These are phyloP conservation scores for Fusarium multiceps DNA, from an alignment of 2,329 filamentous ascomycete species.

Conservation along the genomic window DNA sequence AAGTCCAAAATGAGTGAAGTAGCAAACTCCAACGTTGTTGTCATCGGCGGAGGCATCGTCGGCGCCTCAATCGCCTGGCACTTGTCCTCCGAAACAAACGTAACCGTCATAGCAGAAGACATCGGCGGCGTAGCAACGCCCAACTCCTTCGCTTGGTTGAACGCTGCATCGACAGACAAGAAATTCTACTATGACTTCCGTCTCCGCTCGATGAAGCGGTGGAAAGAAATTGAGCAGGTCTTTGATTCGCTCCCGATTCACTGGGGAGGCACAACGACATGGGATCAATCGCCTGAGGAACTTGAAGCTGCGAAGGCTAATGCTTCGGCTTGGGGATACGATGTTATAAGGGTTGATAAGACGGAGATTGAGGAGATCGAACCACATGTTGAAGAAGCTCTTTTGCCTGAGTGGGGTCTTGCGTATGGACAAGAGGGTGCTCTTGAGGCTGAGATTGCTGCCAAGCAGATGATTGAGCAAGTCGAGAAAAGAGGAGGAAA, in stretches of 20 bases:
- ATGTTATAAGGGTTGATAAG: not conserved
- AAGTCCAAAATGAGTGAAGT: not conserved
- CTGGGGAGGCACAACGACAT: constrained; percentile 31
- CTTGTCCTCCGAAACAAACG: constrained; percentile 17
- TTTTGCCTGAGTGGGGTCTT: constrained; percentile 27
- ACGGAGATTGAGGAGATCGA: constrained; percentile 1
- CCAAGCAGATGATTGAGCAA: constrained; percentile 12
- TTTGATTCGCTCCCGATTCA: constrained; percentile 19
- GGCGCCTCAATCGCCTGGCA: constrained; percentile 37
- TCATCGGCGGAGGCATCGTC: constrained; percentile 34
- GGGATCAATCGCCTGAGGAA: constrained; percentile 21
- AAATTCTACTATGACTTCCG: constrained; percentile 34
- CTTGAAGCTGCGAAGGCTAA: not conserved
- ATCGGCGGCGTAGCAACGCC: constrained; percentile 21
- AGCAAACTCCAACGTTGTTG: constrained; percentile 16
- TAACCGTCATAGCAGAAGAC: constrained; percentile 31
- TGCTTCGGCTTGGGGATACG: constrained; percentile 27
- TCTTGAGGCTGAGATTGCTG: constrained; percentile 27
- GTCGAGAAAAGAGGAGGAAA: constrained; percentile 1
- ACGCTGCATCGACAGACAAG: constrained; percentile 21
- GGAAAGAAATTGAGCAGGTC: constrained; percentile 13
- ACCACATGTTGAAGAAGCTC: not conserved
- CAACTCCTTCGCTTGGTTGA: constrained; percentile 35
- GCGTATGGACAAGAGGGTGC: constrained; percentile 23
- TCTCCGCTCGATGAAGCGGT: constrained; percentile 26